A percentile compares a stretch with the other conserved stretches of the same genome.
Conservation (phyloP, 2,329 filamentous ascomycete species). For the Colletotrichum theobromicola region DNA sequence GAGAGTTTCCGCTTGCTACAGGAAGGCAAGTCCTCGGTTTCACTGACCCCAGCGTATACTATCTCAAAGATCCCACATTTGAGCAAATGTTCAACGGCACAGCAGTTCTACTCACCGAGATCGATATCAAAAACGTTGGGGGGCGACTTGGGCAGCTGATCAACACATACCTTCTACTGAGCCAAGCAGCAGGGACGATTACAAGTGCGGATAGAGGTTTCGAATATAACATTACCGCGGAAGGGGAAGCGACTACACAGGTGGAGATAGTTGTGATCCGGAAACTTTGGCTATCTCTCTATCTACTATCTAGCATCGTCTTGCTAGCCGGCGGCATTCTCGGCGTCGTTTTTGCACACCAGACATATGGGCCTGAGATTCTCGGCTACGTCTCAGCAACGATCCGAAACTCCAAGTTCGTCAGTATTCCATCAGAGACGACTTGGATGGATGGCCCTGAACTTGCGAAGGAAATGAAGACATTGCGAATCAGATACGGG, state of each 20-base stretch:
- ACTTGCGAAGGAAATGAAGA: not conserved
- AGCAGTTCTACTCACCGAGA: not conserved
- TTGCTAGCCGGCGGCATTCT: not conserved
- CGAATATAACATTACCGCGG: not conserved
- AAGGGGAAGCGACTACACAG: not conserved
- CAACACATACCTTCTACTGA: not conserved
- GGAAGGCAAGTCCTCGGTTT: not conserved
- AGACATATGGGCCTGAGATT: not conserved
- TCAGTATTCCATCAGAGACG: not conserved
- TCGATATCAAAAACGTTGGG: not conserved
- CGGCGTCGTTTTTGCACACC: not conserved
- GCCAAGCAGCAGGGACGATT: not conserved
- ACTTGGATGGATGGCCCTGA: not conserved
- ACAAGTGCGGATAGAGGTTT: not conserved
- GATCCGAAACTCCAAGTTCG: not conserved
- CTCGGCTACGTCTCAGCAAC: not conserved
- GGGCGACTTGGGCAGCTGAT: not conserved
- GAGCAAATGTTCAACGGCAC: not conserved
- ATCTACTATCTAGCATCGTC: not conserved
- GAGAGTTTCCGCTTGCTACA: not conserved
- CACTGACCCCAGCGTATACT: not conserved
- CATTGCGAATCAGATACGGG: not conserved
- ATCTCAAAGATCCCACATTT: not conserved
- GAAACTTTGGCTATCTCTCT: not conserved
- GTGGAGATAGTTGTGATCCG: not conserved